Percentiles rank a stretch among this genome's conserved stretches.
Evolutionary conservation across 2,329 filamentous ascomycete species (phyloP).

Genomic region (Pestalotiopsis sp.): DNA sequence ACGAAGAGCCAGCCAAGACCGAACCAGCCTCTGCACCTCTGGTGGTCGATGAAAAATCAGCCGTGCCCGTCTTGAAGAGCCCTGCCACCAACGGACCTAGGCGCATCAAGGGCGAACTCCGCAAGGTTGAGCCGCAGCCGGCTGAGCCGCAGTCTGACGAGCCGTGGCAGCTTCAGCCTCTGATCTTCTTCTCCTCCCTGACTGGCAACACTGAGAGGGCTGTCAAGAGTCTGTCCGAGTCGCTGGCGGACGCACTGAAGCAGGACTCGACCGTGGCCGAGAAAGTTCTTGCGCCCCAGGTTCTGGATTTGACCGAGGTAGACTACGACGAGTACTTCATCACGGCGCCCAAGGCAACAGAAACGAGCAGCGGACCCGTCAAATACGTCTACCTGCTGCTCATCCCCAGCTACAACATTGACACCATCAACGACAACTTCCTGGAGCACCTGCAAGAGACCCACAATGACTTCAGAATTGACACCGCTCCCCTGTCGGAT

Average conservation of each 20-base stretch:
- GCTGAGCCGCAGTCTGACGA: conserved; percentile 29
- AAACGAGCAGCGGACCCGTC: conserved; percentile 41
- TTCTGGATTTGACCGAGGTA: conserved; percentile 79
- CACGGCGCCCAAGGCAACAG: conserved; percentile 63
- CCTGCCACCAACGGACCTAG: conserved; percentile 42
- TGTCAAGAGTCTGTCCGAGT: conserved; percentile 63
- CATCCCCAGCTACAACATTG: conserved; percentile 92
- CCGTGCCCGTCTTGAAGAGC: conserved; percentile 25
- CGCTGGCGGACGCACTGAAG: conserved; percentile 53
- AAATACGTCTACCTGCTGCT: conserved; percentile 83
- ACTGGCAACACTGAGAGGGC: conserved; percentile 80
- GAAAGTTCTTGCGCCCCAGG: conserved; percentile 57
- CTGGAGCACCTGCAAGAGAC: conserved; percentile 87
- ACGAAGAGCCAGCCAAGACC: conserved; percentile 10
- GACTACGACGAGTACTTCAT: conserved; percentile 96
- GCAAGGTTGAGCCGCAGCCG: conserved; percentile 36
- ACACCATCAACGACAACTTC: conserved; percentile 86
- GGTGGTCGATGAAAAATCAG: conserved; percentile 18
- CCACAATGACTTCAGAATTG: conserved; percentile 94
- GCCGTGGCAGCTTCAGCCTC: conserved; percentile 61
- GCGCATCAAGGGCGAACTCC: conserved; percentile 47
- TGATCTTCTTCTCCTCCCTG: conserved; percentile 89
- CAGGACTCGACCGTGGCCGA: conserved; percentile 40
- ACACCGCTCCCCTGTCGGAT: conserved; percentile 77
- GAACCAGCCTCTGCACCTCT: neutral